These are phyloP conservation scores for Sporothrix brunneoviolacea DNA, from an alignment of 2,329 filamentous ascomycete species.

Conservation along the genomic window DNA sequence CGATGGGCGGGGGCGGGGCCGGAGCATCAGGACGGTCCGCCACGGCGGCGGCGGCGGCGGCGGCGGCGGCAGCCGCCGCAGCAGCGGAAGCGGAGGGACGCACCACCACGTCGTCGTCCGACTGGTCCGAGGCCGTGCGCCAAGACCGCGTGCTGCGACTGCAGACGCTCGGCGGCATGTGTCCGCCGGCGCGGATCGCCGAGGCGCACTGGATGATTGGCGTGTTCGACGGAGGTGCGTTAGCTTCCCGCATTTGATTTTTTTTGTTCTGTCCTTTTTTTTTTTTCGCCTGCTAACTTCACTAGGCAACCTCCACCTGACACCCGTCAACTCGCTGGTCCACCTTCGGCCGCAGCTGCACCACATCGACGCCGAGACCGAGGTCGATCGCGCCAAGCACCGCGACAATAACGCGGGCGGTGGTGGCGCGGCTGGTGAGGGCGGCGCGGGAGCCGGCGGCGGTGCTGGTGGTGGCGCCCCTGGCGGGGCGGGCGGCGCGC, in stretches of 20 bases:
- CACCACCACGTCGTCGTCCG: constrained; percentile 29
- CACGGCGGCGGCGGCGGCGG: neutral
- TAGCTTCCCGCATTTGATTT: neutral
- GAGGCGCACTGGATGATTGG: constrained; percentile 85
- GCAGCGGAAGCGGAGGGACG: constrained; percentile 7
- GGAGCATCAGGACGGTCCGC: no score
- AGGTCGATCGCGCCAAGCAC: constrained; percentile 51
- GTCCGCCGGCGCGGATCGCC: constrained; percentile 51
- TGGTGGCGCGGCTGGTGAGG: constrained; percentile 25
- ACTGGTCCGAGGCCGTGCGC: constrained; percentile 62
- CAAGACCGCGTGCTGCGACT: constrained; percentile 67
- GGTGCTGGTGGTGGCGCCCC: constrained; percentile 27
- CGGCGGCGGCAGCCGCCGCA: neutral
- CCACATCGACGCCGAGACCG: constrained; percentile 78
- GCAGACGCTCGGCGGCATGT: constrained; percentile 72
- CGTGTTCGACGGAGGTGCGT: constrained; percentile 73
- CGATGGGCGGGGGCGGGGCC: no score
- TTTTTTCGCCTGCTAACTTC: neutral
- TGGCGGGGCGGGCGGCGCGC: constrained; percentile 26
- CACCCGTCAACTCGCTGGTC: constrained; percentile 72
- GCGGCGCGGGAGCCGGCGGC: neutral
- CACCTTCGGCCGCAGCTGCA: constrained; percentile 89
- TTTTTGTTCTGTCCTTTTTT: neutral
- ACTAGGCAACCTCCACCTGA: constrained; percentile 77
- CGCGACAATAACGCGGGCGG: constrained; percentile 27